A percentile compares a stretch with the other conserved stretches of the same genome.
Conservation (phyloP, 805 yeast species). For the Nakazawaea holstii region DNA sequence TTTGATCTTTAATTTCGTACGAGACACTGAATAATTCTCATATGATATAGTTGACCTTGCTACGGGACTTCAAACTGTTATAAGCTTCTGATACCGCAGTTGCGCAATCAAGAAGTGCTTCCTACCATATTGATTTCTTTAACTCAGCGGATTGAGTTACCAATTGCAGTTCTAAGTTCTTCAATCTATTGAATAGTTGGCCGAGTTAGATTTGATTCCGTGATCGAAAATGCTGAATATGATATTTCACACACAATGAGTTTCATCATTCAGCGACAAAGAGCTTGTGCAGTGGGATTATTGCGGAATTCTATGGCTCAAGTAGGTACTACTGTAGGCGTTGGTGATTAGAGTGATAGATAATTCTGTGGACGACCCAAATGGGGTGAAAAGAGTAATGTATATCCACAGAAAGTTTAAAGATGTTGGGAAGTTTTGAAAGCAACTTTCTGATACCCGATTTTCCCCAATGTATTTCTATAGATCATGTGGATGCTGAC, state of each 20-base stretch:
- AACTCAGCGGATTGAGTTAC: conserved; percentile 71
- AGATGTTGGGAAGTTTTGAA: conserved; percentile 41
- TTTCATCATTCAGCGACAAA: conserved; percentile 89
- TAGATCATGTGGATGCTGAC: conserved; percentile 85
- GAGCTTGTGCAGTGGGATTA: conserved; percentile 71
- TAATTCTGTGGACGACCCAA: conserved; percentile 67
- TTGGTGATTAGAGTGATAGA: conserved; percentile 98
- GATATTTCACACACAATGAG: conserved; percentile 86
- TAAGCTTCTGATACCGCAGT: conserved; percentile 85
- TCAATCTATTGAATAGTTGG: conserved; percentile 79
- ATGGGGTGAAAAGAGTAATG: conserved; percentile 61
- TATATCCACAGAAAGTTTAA: conserved; percentile 77
- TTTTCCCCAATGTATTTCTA: conserved; percentile 97
- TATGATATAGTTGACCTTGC: conserved; percentile 87
- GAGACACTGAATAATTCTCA: conserved; percentile 55
- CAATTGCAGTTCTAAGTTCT: conserved; percentile 74
- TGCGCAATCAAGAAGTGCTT: conserved; percentile 93
- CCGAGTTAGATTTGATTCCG: conserved; percentile 75
- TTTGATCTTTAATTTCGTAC: no score
- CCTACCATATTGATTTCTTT: conserved; percentile 82
- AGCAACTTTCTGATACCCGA: conserved; percentile 87
- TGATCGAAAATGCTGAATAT: conserved; percentile 80
- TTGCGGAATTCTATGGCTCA: conserved; percentile 69
- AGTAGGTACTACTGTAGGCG: conserved; percentile 86
- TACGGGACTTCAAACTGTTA: conserved; percentile 85